Percentiles rank a stretch among this genome's conserved stretches.
Conservation (phyloP, 179 eudicot genomes). For the Amaranthus tricolor region DNA sequence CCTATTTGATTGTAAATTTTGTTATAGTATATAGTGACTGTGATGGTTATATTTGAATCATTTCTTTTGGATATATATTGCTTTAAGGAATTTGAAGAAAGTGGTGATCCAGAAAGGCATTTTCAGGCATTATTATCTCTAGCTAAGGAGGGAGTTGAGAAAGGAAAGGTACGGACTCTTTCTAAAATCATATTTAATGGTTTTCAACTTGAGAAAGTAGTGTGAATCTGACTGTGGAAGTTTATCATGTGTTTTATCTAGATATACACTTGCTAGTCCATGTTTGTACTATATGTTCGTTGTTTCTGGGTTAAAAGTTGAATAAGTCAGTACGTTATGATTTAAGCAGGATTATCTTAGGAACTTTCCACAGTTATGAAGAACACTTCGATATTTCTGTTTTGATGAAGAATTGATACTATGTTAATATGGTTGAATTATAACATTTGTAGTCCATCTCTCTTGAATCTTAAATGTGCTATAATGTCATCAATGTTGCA, state of each 20-base stretch:
- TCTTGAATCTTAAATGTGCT: too few species aligned
- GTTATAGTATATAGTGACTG: neutral
- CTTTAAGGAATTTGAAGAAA: slow-evolving; percentile 84
- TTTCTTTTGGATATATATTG: neutral
- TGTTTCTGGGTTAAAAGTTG: neutral
- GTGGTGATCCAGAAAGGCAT: slow-evolving; percentile 92
- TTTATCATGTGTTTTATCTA: neutral
- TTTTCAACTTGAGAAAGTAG: neutral
- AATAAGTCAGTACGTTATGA: neutral
- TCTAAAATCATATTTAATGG: neutral
- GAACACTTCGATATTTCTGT: neutral
- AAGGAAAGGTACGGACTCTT: slow-evolving; percentile 72
- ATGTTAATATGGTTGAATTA: neutral
- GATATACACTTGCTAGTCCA: neutral
- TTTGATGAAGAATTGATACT: neutral
- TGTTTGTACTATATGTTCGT: neutral
- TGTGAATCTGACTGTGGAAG: neutral
- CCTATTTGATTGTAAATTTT: neutral
- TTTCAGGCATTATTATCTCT: slow-evolving; percentile 72
- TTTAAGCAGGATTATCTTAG: neutral
- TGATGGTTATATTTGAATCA: neutral
- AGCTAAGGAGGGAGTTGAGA: slow-evolving; percentile 83
- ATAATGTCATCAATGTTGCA: too few species aligned
- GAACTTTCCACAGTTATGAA: neutral
- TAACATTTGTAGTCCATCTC: neutral